phyloP scores from a whole-genome alignment of 2,329 filamentous ascomycete genomes.

The Diaporthe citrichinensis region DNA sequence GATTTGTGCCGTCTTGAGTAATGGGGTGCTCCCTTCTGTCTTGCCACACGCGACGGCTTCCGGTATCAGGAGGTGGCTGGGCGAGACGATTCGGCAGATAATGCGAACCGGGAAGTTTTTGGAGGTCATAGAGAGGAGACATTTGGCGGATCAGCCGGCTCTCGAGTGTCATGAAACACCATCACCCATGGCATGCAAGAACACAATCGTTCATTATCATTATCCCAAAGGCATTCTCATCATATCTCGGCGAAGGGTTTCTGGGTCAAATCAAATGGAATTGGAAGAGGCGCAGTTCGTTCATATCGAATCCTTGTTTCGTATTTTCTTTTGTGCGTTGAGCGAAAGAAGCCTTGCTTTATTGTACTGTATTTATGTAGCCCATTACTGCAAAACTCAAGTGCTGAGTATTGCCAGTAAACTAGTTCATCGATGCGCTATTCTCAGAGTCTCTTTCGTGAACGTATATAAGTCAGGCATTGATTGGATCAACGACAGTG shows the following conservation, averaged over 20 bases:
- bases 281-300: conserved; percentile 6
- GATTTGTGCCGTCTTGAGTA: background rate
- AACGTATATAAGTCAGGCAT: background rate
- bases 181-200: background rate
- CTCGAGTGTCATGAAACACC: background rate
- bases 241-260: conserved; percentile 11
- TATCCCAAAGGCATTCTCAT: background rate
- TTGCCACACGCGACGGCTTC: background rate
- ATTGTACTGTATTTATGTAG: conserved; percentile 20
- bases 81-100: background rate
- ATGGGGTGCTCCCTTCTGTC: no score
- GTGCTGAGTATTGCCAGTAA: conserved; percentile 37
- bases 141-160: background rate
- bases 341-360: conserved; percentile 26
- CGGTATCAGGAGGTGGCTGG: background rate
- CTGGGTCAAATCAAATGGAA: conserved; percentile 15
- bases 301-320: background rate
- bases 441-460: background rate
- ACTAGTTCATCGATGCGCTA: conserved; percentile 6
- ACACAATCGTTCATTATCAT: conserved; percentile 16
- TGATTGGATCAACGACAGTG: background rate
- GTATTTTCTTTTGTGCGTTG: background rate
- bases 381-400: conserved; percentile 26
- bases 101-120: background rate
- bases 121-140: background rate